Base-by-base conservation (phyloP, 495 filamentous ascomycete species). In the Schizothecium vesticola region DNA sequence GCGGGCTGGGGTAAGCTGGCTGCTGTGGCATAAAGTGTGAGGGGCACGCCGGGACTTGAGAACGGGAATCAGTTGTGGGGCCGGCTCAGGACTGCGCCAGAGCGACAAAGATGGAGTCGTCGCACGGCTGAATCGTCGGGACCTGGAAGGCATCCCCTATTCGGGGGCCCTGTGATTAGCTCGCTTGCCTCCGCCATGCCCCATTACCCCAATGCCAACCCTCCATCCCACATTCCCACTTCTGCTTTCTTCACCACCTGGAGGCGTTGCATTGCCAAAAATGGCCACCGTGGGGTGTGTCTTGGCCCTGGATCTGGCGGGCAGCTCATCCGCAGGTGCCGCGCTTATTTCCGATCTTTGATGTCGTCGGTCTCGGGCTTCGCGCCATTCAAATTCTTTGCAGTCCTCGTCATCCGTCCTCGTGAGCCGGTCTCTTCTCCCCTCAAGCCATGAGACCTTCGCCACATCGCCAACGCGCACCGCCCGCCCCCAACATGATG, bases 1-100 rank as follows among this genome's bases (percentile, higher is more conserved):
- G 31, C 31, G 31, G 31, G 31, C 31, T 33, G 31, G 31, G 31
- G 31, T 33, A 33, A 33, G 31, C 31, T 33, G 31, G 28, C 31
- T 33, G 31, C 31, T 33, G 31, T 58, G 69, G 61, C 59, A 26
- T 33, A 63, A 55, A 25, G 65, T 56, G 59, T 69, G 74, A 73
- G 74, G 72, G 72, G 70, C 56, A 55, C 61, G 26, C 70, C 76
- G 76, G 76, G 76, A 78, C 74, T 75, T 77, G 66, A 68, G 71
- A 71, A 74, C 80, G 80, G 80, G 74, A 81, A 74, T 80, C 67
- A 72, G 72, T 43, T 65, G 79, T 77, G 79, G 80, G 79, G 80
- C 77, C 77, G 75, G n/a, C 31, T 61, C 69, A 71, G 70, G 70
- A 74, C 72, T 74, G 71, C 62, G 31, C 61, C 65, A 61, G 65